These are phyloP conservation scores for Cyberlindnera euphorbiiphila DNA, from an alignment of 805 yeast species.

Conservation along the genomic window DNA sequence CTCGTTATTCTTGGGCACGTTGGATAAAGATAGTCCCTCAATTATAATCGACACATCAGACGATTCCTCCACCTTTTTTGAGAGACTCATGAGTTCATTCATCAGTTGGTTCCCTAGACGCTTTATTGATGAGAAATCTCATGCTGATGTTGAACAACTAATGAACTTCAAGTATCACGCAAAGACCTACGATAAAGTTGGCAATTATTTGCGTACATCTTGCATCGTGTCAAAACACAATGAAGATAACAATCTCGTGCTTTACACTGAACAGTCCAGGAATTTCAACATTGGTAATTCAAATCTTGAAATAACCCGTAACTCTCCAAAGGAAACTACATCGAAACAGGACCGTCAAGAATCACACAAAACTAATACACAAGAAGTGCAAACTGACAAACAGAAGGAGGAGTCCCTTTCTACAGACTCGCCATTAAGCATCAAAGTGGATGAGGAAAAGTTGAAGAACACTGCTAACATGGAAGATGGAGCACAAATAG, in stretches of 20 bases:
- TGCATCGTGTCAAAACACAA: neutral
- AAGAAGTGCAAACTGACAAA: neutral
- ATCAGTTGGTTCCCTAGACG: constrained; percentile 6
- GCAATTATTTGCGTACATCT: neutral
- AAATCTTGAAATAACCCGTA: too few species aligned
- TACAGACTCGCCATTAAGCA: neutral
- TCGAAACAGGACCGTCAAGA: neutral
- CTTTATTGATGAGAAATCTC: neutral
- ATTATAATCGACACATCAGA: constrained; percentile 1
- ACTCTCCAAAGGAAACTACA: too few species aligned
- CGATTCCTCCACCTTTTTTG: neutral
- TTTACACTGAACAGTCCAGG: neutral
- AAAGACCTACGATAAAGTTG: neutral
- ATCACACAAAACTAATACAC: neutral
- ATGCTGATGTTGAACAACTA: neutral
- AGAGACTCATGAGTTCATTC: constrained; percentile 2
- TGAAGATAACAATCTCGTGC: neutral
- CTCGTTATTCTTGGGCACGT: constrained; percentile 1
- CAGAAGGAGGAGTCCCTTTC: neutral
- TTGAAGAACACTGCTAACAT: too few species aligned
- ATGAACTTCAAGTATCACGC: neutral
- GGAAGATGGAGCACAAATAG: neutral
- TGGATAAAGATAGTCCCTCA: neutral
- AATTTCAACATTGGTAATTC: neutral
- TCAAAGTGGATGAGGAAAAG: neutral